Conservation (phyloP, 495 filamentous ascomycete genomes). For the Penicillium coffeae region DNA sequence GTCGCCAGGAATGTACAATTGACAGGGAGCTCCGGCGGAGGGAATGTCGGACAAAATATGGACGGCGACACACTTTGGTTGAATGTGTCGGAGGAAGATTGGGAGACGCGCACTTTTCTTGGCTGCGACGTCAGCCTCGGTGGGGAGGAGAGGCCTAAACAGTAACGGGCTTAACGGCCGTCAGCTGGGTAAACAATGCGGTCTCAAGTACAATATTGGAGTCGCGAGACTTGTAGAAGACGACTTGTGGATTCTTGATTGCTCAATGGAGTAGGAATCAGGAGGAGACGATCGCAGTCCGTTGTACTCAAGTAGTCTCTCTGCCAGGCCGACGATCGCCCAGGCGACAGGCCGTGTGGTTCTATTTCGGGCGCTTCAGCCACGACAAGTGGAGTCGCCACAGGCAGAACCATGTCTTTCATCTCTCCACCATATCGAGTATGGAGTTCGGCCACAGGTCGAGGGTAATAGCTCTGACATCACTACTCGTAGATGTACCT, state of each 20-base stretch:
- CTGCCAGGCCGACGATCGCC: constrained; percentile 22
- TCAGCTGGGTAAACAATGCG: background rate
- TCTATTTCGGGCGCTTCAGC: constrained; percentile 28
- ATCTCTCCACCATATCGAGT: background rate
- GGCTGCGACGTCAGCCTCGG: constrained; percentile 4
- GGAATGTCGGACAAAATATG: constrained; percentile 1
- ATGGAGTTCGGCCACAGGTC: background rate
- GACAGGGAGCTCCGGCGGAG: constrained; percentile 1
- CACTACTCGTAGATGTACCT: background rate
- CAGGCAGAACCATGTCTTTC: background rate
- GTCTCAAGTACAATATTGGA: background rate
- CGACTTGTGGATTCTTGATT: too few relatives aligned
- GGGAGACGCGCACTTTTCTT: constrained; percentile 13
- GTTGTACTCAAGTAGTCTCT: too few relatives aligned
- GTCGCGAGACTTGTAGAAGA: background rate
- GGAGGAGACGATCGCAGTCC: too few relatives aligned
- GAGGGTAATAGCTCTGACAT: too few relatives aligned
- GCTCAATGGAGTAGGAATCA: background rate
- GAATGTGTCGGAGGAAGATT: background rate
- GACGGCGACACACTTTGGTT: background rate
- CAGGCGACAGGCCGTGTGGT: constrained; percentile 27
- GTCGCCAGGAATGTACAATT: constrained; percentile 3
- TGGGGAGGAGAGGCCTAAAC: background rate
- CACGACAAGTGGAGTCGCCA: constrained; percentile 13
- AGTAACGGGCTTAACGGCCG: background rate